Evolutionary conservation across 2,329 filamentous ascomycete genomes (phyloP).

Genomic region (Paracamarosporium sp.): DNA sequence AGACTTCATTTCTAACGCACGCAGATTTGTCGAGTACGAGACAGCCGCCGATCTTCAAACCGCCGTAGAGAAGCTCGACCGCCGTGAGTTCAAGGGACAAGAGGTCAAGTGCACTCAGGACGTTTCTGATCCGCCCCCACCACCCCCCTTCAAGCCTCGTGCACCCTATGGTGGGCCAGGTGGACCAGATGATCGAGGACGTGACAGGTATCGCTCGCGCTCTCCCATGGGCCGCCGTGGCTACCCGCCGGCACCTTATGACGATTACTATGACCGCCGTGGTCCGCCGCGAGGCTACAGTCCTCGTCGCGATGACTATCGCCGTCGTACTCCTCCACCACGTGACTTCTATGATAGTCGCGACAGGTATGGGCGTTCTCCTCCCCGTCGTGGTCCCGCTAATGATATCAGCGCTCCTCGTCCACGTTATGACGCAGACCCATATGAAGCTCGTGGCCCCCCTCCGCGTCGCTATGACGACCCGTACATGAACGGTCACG

Average conservation of each 20-base stretch:
- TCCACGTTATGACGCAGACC: slow-evolving; percentile 73
- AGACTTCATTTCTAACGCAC: slow-evolving; percentile 22
- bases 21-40: slow-evolving; percentile 96
- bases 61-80: slow-evolving; percentile 94
- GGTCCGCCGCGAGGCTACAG: slow-evolving; percentile 83
- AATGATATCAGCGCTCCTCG: slow-evolving; percentile 76
- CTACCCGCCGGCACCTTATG: slow-evolving; percentile 65
- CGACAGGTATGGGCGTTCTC: slow-evolving; percentile 65
- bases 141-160: slow-evolving; percentile 44
- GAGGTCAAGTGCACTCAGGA: slow-evolving; percentile 86
- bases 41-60: slow-evolving; percentile 86
- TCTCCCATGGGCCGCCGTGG: slow-evolving; percentile 73
- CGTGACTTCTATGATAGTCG: slow-evolving; percentile 87
- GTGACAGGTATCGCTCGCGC: slow-evolving; percentile 80
- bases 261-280: slow-evolving; percentile 79
- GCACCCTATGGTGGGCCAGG: slow-evolving; percentile 41
- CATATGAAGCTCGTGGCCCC: slow-evolving; percentile 66
- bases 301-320: slow-evolving; percentile 85
- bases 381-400: slow-evolving; percentile 71
- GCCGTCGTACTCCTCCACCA: slow-evolving; percentile 77
- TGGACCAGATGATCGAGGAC: slow-evolving; percentile 68
- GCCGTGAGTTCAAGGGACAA: slow-evolving; percentile 89
- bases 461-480: slow-evolving; percentile 64
- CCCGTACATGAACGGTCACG: slow-evolving; percentile 65
- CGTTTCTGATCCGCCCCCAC: slow-evolving; percentile 61